These are phyloP conservation scores for Plasmodium reichenowi DNA, from an alignment of 169 alveolate species.

Conservation along the genomic window DNA sequence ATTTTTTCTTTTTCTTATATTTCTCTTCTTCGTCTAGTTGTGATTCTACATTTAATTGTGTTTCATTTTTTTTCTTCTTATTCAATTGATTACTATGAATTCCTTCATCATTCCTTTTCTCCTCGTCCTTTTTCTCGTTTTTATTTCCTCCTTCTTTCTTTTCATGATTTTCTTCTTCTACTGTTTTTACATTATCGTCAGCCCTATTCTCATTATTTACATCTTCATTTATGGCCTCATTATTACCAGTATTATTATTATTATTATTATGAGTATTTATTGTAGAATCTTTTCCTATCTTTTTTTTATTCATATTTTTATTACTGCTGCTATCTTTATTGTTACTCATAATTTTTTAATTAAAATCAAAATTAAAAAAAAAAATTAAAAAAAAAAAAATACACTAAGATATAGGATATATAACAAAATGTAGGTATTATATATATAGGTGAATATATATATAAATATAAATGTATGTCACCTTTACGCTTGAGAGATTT, in stretches of 20 bases:
- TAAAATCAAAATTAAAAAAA: too few species aligned
- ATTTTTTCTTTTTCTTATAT: neutral
- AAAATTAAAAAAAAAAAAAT: too few species aligned
- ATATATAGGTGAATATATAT: too few species aligned
- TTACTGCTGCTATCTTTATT: neutral
- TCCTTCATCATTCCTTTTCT: neutral
- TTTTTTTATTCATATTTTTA: constrained; percentile 1
- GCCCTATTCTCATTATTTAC: neutral
- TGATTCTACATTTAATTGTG: neutral
- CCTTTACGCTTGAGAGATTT: too few species aligned
- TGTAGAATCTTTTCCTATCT: neutral
- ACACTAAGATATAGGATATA: too few species aligned
- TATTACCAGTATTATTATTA: neutral
- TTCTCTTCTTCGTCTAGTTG: neutral
- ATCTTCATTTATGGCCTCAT: neutral
- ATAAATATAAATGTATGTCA: too few species aligned
- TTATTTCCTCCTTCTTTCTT: neutral
- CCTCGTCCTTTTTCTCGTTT: neutral
- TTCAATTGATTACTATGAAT: neutral
- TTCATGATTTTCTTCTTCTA: neutral
- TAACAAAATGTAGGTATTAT: too few species aligned
- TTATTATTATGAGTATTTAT: neutral
- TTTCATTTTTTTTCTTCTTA: neutral
- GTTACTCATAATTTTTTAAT: too few species aligned
- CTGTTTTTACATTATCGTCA: neutral